A percentile compares a stretch with the other conserved stretches of the same genome.
Evolutionary conservation across 1,284 basidiomycete genomes (phyloP).

Genomic region (Ganoderma lingzhi): DNA sequence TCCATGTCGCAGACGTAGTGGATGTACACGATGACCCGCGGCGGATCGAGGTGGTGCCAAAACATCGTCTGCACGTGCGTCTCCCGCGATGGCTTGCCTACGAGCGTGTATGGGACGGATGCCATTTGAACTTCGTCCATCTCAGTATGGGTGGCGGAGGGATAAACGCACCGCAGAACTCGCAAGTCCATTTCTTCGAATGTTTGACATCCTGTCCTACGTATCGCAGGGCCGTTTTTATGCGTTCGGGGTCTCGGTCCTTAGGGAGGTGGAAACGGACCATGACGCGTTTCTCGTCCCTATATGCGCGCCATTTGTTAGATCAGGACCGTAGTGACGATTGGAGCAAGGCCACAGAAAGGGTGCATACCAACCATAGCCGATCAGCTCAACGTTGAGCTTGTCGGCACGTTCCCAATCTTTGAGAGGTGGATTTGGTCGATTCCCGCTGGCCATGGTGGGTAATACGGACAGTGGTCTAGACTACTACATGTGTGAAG

Average conservation of each 20-base stretch:
- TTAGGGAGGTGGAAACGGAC: slow-evolving; percentile 31
- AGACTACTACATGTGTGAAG: not conserved
- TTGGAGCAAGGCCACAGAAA: not conserved
- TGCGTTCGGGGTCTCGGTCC: slow-evolving; percentile 20
- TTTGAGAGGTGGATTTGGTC: slow-evolving; percentile 7
- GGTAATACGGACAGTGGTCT: too few relatives aligned
- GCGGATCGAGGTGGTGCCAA: slow-evolving; percentile 23
- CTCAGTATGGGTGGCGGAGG: not conserved
- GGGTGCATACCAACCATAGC: slow-evolving; percentile 23
- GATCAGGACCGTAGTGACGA: too few relatives aligned
- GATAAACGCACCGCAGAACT: slow-evolving; percentile 24
- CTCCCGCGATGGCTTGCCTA: slow-evolving; percentile 21
- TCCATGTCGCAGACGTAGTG: slow-evolving; percentile 27
- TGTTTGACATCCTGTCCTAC: slow-evolving; percentile 30
- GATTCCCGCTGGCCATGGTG: too few relatives aligned
- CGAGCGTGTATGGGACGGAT: not conserved
- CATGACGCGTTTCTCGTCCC: slow-evolving; percentile 26
- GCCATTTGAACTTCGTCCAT: not conserved
- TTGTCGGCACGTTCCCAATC: slow-evolving; percentile 27
- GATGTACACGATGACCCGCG: slow-evolving; percentile 20
- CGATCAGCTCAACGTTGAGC: slow-evolving; percentile 29
- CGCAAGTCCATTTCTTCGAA: slow-evolving; percentile 30
- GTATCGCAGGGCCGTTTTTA: slow-evolving; percentile 16
- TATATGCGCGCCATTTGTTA: not conserved
- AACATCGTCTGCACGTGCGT: slow-evolving; percentile 19